These are phyloP conservation scores for Arabidopsis lyrata DNA, from an alignment of 441 rosid species.

Conservation along the genomic window DNA sequence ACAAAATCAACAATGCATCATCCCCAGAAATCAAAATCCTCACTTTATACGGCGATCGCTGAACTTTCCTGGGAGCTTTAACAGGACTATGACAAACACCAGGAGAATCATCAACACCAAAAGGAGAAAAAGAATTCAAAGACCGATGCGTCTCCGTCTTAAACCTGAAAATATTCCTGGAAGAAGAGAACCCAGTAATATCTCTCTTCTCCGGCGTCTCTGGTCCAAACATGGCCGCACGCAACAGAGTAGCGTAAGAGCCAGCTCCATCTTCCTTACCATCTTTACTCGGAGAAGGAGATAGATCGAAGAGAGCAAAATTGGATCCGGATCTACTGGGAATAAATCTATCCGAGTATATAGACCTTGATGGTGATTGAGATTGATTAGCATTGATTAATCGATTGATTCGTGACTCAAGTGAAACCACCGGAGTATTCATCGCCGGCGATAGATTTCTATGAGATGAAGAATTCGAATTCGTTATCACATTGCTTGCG, in stretches of 20 bases:
- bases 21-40: slow-evolving; percentile 6
- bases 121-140: slow-evolving; percentile 71
- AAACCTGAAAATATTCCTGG: slow-evolving; percentile 81
- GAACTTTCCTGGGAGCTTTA: slow-evolving; percentile 82
- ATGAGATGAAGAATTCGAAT: slow-evolving; percentile 46
- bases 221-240: slow-evolving; percentile 82
- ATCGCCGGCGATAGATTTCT: slow-evolving; percentile 56
- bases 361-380: slow-evolving; percentile 77
- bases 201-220: slow-evolving; percentile 80
- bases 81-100: slow-evolving; percentile 70
- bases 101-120: slow-evolving; percentile 64
- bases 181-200: slow-evolving; percentile 45
- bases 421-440: slow-evolving; percentile 47
- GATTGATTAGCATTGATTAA: slow-evolving; percentile 72
- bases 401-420: slow-evolving; percentile 64
- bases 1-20: slow-evolving; percentile 18
- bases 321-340: slow-evolving; percentile 96
- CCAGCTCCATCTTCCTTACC: slow-evolving; percentile 71
- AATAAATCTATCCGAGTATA: slow-evolving; percentile 89
- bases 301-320: slow-evolving; percentile 78
- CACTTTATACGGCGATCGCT: slow-evolving; percentile 92
- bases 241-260: slow-evolving; percentile 71
- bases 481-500: slow-evolving; percentile 33
- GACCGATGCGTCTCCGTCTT: slow-evolving; percentile 81
- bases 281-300: slow-evolving; percentile 44